A percentile compares a stretch with the other conserved stretches of the same genome.
phyloP scores from a whole-genome alignment of 176 grass and related monocot species.

The Oryza glaberrima region DNA sequence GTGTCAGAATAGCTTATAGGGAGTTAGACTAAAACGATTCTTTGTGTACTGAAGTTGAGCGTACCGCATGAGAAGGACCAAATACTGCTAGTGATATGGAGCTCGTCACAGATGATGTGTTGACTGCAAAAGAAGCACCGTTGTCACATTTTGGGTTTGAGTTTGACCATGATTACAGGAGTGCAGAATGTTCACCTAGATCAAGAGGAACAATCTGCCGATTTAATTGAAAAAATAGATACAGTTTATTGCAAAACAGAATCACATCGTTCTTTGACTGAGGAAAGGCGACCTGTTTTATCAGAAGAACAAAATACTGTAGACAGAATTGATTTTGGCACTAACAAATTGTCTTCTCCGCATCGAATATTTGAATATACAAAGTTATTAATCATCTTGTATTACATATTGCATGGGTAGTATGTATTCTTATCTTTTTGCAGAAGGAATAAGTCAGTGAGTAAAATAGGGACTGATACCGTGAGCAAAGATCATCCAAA shows the following conservation, averaged over 20 bases:
- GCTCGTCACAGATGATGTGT: conserved; percentile 24
- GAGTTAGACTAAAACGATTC: conserved; percentile 27
- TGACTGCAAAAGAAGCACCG: not conserved
- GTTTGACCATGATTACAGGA: conserved; percentile 12
- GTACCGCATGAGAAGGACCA: conserved; percentile 25
- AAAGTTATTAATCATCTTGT: conserved; percentile 9
- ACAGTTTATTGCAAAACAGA: conserved; percentile 18
- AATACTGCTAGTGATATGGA: conserved; percentile 35
- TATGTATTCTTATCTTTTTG: conserved; percentile 45
- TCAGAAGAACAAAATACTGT: conserved; percentile 23
- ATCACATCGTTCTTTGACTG: conserved; percentile 2
- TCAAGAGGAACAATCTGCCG: not conserved
- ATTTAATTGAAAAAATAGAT: conserved; percentile 24
- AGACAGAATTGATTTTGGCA: conserved; percentile 51
- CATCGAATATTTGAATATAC: conserved; percentile 20
- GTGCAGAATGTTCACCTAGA: conserved; percentile 33
- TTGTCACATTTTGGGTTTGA: conserved; percentile 18
- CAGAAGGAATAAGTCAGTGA: conserved; percentile 37
- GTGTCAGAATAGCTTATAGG: conserved; percentile 32
- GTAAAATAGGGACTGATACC: conserved; percentile 34
- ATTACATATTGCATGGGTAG: conserved; percentile 30
- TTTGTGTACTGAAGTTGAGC: conserved; percentile 20
- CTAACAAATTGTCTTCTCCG: conserved; percentile 33
- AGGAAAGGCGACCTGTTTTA: conserved; percentile 11
- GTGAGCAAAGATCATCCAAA: conserved; percentile 49